A percentile compares a stretch with the other conserved stretches of the same genome.
Conservation (phyloP, 495 filamentous ascomycete species). For the Glarea lozoyensis region DNA sequence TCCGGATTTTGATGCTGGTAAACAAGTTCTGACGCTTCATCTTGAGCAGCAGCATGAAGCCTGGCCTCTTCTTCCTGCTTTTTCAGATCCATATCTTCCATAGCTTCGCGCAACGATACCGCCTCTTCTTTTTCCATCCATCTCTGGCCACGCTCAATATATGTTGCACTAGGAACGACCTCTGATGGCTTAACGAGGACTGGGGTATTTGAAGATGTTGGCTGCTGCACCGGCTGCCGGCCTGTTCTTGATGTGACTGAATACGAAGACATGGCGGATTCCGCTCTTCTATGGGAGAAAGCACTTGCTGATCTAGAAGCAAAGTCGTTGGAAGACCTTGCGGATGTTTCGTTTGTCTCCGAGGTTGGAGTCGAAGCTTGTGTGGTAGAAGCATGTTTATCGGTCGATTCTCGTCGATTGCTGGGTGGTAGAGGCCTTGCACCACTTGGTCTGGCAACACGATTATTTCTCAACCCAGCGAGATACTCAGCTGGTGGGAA, state of each 20-base stretch:
- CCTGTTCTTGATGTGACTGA: constrained; percentile 24
- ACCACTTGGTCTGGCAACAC: constrained; percentile 65
- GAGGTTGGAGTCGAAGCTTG: not conserved
- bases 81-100: constrained; percentile 65
- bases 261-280: constrained; percentile 25
- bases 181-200: constrained; percentile 31
- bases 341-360: constrained; percentile 11
- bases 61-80: constrained; percentile 48
- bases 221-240: constrained; percentile 37
- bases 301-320: constrained; percentile 37
- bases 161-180: constrained; percentile 50
- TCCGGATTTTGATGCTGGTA: constrained; percentile 71
- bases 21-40: constrained; percentile 82
- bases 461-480: constrained; percentile 69
- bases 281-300: constrained; percentile 39
- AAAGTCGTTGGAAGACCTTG: constrained; percentile 12
- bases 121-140: constrained; percentile 88
- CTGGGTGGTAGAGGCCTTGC: constrained; percentile 66
- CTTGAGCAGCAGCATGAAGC: constrained; percentile 65
- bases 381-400: constrained; percentile 8
- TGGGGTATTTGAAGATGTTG: constrained; percentile 12
- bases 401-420: constrained; percentile 27
- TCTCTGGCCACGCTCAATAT: constrained; percentile 70
- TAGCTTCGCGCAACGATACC: constrained; percentile 62
- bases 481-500: constrained; percentile 79